These are phyloP conservation scores for Termitomyces titanicus DNA, from an alignment of 768 basidiomycete genomes.

Conservation along the genomic window DNA sequence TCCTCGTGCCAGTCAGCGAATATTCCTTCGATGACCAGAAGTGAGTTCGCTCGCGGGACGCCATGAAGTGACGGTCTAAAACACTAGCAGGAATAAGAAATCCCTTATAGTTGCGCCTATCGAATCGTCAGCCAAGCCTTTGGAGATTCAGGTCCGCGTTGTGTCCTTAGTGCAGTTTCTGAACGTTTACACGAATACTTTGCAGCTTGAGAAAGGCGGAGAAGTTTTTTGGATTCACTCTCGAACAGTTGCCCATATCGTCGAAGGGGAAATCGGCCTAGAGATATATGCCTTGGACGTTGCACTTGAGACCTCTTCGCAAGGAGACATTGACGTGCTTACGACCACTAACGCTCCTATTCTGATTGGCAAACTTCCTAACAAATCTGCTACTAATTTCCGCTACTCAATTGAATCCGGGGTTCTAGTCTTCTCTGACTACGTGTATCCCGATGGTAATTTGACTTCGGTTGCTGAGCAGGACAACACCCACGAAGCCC, in stretches of 20 bases:
- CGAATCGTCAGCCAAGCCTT: conserved; percentile 42
- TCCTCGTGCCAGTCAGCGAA: conserved; percentile 60
- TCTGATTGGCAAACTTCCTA: conserved; percentile 64
- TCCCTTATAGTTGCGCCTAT: conserved; percentile 61
- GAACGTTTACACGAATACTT: background rate
- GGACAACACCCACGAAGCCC: conserved; percentile 68
- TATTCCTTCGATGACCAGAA: conserved; percentile 73
- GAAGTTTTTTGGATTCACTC: conserved; percentile 78
- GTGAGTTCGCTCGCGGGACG: conserved; percentile 35
- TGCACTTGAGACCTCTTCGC: conserved; percentile 32
- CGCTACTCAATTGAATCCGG: conserved; percentile 53
- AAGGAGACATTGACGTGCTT: conserved; percentile 23
- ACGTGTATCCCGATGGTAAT: conserved; percentile 74
- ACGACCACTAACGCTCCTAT: conserved; percentile 34
- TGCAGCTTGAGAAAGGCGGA: conserved; percentile 59
- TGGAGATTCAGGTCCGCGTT: conserved; percentile 49
- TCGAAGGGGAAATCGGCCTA: conserved; percentile 50
- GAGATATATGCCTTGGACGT: conserved; percentile 62
- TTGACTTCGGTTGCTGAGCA: conserved; percentile 64
- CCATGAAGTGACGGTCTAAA: background rate
- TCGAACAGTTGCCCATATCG: conserved; percentile 67
- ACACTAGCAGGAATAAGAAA: conserved; percentile 57
- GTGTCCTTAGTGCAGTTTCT: background rate
- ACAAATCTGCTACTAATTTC: conserved; percentile 68
- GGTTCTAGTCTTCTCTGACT: conserved; percentile 79